phyloP scores from a whole-genome alignment of 345 rosid genomes.

The Geranium brycei region DNA sequence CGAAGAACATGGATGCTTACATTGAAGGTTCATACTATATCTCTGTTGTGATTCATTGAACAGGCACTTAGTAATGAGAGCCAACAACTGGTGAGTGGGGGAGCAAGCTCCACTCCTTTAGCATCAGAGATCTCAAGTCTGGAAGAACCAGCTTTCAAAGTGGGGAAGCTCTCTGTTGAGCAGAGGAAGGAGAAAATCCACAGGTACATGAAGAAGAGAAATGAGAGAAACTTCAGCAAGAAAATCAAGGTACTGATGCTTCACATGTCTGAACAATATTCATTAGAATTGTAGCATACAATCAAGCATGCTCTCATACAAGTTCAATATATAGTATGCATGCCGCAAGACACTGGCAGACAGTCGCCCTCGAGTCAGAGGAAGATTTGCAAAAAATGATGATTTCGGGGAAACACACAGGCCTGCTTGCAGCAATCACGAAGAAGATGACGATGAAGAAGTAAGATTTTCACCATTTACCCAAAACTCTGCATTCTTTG shows the following conservation, averaged over 20 bases:
- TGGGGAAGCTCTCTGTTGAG: conserved; percentile 67
- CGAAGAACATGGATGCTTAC: background rate
- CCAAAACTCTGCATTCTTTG: background rate
- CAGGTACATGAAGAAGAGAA: conserved; percentile 88
- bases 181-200: conserved; percentile 89
- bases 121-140: conserved; percentile 33
- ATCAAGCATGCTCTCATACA: too few species aligned
- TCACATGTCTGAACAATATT: too few species aligned
- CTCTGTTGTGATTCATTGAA: background rate
- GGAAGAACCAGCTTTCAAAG: conserved; percentile 65
- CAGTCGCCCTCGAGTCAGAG: conserved; percentile 83
- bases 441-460: conserved; percentile 61
- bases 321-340: conserved; percentile 66
- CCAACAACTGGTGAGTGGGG: conserved; percentile 31
- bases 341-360: conserved; percentile 91
- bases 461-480: conserved; percentile 23
- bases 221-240: conserved; percentile 89
- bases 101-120: conserved; percentile 26
- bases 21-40: too few species aligned
- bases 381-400: conserved; percentile 89
- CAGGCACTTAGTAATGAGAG: conserved; percentile 41
- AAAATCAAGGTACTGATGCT: conserved; percentile 62
- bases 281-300: background rate
- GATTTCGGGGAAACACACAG: conserved; percentile 49
- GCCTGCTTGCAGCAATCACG: conserved; percentile 41